These are phyloP conservation scores for Sporodiniella umbellata DNA, from an alignment of 371 early-diverging fungal genomes.

Conservation along the genomic window DNA sequence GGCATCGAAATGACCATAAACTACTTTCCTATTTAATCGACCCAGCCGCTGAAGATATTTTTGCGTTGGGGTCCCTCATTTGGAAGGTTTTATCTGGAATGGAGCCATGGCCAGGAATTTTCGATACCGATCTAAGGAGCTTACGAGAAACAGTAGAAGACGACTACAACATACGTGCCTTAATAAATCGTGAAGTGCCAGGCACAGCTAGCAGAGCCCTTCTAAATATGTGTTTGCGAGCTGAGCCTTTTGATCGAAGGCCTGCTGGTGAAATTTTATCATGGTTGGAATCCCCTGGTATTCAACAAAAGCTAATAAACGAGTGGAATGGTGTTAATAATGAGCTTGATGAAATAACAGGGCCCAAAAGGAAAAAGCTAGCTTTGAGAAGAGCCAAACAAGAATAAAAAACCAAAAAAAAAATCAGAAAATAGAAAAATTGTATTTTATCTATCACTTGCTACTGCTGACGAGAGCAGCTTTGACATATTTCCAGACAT, in stretches of 20 bases:
- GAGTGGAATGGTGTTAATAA: constrained; percentile 27
- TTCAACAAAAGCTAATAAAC: constrained; percentile 19
- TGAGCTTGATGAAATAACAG: not conserved
- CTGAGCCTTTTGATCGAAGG: constrained; percentile 41
- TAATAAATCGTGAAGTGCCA: constrained; percentile 43
- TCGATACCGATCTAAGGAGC: constrained; percentile 57
- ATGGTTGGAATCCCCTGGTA: constrained; percentile 35
- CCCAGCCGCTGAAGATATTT: constrained; percentile 61
- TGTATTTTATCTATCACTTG: not conserved
- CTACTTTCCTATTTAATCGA: constrained; percentile 47
- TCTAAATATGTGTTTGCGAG: constrained; percentile 40
- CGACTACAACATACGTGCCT: constrained; percentile 44
- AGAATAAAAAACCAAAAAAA: constrained; percentile 2
- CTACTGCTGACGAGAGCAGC: not conserved
- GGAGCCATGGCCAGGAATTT: constrained; percentile 64
- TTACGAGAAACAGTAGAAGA: constrained; percentile 51
- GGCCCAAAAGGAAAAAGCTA: not conserved
- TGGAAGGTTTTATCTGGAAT: constrained; percentile 62
- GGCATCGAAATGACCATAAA: constrained; percentile 38
- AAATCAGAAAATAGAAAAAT: no score
- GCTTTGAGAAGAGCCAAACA: not conserved
- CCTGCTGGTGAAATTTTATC: constrained; percentile 38
- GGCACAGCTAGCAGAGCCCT: constrained; percentile 44
- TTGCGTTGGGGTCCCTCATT: constrained; percentile 55
- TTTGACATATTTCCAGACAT: constrained; percentile 1